Base-by-base conservation (phyloP, 2,329 filamentous ascomycete genomes). In the Colletotrichum sp. region DNA sequence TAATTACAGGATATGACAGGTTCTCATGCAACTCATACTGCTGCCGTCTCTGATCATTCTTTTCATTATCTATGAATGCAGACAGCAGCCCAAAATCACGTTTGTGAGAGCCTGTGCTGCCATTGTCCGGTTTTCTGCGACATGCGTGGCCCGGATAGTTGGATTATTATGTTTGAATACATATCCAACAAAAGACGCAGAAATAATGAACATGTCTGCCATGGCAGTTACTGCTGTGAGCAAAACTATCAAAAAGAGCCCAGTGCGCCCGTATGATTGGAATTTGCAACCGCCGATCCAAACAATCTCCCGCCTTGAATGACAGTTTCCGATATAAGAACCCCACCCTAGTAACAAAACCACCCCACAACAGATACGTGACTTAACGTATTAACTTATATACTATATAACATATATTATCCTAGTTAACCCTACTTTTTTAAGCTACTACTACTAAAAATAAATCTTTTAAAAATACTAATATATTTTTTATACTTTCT, bases 231-330 rank as follows among this genome's bases (percentile, higher is more conserved):
- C 34, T 39, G 15, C 36, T 3, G 16, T 10, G 16, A 44, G 16
- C 16, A 18, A 18, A 44, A 9, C 0, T 5, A 9, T 18, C 36
- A 18, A 18, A 44, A 39, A 10, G 0, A 3, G 16, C 8, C 1
- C 36, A 18, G 36, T 18, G 16, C 16, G 36, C 36, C 36, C 36
- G 1, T 39, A 39, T 39, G 8, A 4, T 16, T 8, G 15, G 15
- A 2, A 16, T 36, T 18, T 4, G 16, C 36, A 39, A 39, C 36
- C 36, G 16, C 2, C 36, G 36, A 18, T 9, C 16, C 8, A 39
- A 39, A 39, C 16, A 39, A 39, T 9, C 2, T 39, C 8, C 16
- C 36, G 8, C 16, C 36, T 18, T 39, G 8, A 39, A 39, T 39
- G 36, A 39, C 8, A 39, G 15, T 39, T 39, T 9, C 36, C 3